A percentile compares a stretch with the other conserved stretches of the same genome.
Conservation (phyloP, 768 basidiomycete genomes). For the Russula sp. region DNA sequence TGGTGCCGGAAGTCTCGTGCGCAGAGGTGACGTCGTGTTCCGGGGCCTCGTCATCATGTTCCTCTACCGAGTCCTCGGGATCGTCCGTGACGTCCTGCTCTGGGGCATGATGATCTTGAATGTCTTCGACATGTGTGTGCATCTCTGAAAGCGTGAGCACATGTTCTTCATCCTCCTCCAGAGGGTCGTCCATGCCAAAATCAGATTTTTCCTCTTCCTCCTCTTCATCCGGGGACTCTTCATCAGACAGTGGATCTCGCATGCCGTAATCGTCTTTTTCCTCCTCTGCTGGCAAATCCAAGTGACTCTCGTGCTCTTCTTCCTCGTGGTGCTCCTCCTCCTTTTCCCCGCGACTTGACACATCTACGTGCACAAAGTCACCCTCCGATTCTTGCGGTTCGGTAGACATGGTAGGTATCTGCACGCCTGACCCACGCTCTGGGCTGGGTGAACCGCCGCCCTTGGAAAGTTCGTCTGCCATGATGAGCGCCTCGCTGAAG, state of each 20-base stretch:
- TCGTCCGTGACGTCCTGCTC: slow-evolving; percentile 29
- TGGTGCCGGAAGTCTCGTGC: slow-evolving; percentile 14
- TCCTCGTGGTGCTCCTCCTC: slow-evolving; percentile 17
- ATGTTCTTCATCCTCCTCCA: slow-evolving; percentile 11
- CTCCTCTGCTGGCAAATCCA: background rate
- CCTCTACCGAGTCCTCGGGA: slow-evolving; percentile 1
- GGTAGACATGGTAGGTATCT: background rate
- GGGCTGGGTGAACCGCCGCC: slow-evolving; percentile 27
- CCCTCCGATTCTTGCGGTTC: slow-evolving; percentile 14
- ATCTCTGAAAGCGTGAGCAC: slow-evolving; percentile 6
- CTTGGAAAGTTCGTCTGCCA: slow-evolving; percentile 43
- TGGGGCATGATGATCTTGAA: slow-evolving; percentile 8
- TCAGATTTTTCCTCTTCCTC: background rate
- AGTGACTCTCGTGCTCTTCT: slow-evolving; percentile 13
- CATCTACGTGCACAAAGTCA: slow-evolving; percentile 23
- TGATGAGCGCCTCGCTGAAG: slow-evolving; percentile 45
- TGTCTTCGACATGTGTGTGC: background rate
- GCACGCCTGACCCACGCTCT: slow-evolving; percentile 11
- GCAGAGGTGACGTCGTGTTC: slow-evolving; percentile 25
- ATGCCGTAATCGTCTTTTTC: background rate
- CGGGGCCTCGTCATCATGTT: slow-evolving; percentile 5
- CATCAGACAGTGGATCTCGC: background rate
- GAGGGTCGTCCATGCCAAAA: background rate
- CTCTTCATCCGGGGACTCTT: too few relatives aligned
- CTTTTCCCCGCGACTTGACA: slow-evolving; percentile 2